A percentile compares a stretch with the other conserved stretches of the same genome.
Evolutionary conservation across 768 basidiomycete genomes (phyloP).

Genomic region (Trametes meyenii): DNA sequence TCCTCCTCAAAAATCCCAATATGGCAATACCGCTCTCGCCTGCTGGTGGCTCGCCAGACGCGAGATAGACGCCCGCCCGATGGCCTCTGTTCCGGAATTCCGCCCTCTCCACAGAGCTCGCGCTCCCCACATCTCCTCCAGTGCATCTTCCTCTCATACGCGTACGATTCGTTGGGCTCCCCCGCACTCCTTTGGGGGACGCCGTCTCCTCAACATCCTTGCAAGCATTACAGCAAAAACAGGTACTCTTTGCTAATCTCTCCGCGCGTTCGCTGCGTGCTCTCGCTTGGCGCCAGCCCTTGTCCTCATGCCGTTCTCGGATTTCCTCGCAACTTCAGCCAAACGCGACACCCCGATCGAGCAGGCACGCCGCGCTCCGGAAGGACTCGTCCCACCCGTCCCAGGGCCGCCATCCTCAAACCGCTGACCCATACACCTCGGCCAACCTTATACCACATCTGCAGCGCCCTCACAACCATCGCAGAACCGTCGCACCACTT

Average conservation of each 20-base stretch:
- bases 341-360: neutral
- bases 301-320: slow-evolving; percentile 16
- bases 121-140: neutral
- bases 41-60: neutral
- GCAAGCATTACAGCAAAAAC: neutral
- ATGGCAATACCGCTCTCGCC: slow-evolving; percentile 5
- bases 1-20: slow-evolving; percentile 18
- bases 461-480: neutral
- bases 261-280: slow-evolving; percentile 17
- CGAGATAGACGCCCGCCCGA: slow-evolving; percentile 17
- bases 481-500: slow-evolving; percentile 1
- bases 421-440: neutral
- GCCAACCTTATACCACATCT: neutral
- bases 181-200: too few species aligned
- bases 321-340: neutral
- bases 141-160: neutral
- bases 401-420: neutral
- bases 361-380: slow-evolving; percentile 1
- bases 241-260: neutral
- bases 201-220: neutral
- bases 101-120: slow-evolving; percentile 3
- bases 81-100: slow-evolving; percentile 11
- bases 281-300: slow-evolving; percentile 20
- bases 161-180: neutral
- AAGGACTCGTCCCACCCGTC: neutral